Percentiles rank a stretch among this genome's conserved stretches.
These are phyloP conservation scores for Zarea fungicola DNA, from an alignment of 2,329 filamentous ascomycete species.

Conservation along the genomic window DNA sequence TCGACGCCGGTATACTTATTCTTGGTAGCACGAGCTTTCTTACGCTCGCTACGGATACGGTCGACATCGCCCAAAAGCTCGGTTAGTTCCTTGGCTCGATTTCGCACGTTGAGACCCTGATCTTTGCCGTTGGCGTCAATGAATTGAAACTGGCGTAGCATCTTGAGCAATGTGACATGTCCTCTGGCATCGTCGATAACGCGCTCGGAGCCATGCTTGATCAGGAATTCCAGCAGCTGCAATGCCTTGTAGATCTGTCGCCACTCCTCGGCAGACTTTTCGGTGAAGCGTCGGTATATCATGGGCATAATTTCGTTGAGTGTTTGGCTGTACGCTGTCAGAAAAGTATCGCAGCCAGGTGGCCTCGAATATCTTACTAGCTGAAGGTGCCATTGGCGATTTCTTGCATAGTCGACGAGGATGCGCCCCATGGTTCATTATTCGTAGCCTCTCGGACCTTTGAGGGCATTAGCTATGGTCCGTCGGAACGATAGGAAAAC, in stretches of 20 bases:
- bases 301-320: slow-evolving; percentile 99
- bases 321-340: slow-evolving; percentile 61
- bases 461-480: slow-evolving; percentile 11
- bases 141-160: slow-evolving; percentile 97
- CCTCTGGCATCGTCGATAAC: slow-evolving; percentile 96
- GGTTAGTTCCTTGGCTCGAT: slow-evolving; percentile 89
- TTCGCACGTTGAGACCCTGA: slow-evolving; percentile 95
- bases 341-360: slow-evolving; percentile 2
- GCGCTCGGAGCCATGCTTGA: slow-evolving; percentile 96
- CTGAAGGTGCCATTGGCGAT: slow-evolving; percentile 97
- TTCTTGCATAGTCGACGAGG: slow-evolving; percentile 86
- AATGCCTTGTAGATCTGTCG: slow-evolving; percentile 98
- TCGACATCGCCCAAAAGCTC: slow-evolving; percentile 94
- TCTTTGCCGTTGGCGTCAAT: slow-evolving; percentile 97
- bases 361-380: slow-evolving; percentile 61
- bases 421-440: slow-evolving; percentile 94
- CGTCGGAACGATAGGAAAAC: slow-evolving; percentile 15
- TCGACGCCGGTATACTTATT: slow-evolving; percentile 96
- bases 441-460: slow-evolving; percentile 97
- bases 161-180: slow-evolving; percentile 91
- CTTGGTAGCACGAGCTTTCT: slow-evolving; percentile 85
- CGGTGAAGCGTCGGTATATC: slow-evolving; percentile 98
- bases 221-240: slow-evolving; percentile 91
- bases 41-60: slow-evolving; percentile 71
- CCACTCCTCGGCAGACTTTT: slow-evolving; percentile 98